Conservation (phyloP, 257 asterid genomes). For the Solanum appendiculatum region DNA sequence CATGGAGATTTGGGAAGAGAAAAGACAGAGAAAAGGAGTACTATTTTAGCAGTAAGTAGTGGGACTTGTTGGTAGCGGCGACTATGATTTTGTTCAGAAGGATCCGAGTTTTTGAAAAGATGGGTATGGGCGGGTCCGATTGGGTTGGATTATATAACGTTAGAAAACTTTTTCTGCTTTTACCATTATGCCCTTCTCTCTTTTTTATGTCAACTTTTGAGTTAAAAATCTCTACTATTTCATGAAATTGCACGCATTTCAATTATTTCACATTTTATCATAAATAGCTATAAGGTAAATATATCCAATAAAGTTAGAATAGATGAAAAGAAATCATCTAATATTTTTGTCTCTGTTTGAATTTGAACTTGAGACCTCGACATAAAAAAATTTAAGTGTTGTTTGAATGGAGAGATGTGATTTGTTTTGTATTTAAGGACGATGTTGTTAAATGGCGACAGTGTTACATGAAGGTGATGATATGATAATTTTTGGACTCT, state of each 20-base stretch:
- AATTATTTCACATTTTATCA: neutral
- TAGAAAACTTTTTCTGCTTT: conserved; percentile 1
- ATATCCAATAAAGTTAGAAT: rapidly evolving
- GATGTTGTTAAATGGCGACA: neutral
- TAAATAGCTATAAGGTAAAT: neutral
- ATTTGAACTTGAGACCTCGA: neutral
- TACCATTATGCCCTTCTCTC: conserved; percentile 18
- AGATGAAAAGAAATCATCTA: rapidly evolving
- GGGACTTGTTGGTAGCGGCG: neutral
- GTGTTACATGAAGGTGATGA: neutral
- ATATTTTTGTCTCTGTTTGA: rapidly evolving
- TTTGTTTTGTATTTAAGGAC: neutral
- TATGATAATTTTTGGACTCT: neutral
- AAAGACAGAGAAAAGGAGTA: conserved; percentile 11
- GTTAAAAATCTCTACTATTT: neutral
- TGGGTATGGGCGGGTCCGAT: conserved; percentile 30
- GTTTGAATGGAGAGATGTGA: neutral
- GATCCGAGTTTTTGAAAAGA: conserved; percentile 50
- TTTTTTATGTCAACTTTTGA: neutral
- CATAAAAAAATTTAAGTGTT: neutral
- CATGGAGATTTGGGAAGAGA: conserved; percentile 28
- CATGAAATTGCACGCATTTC: too few species aligned
- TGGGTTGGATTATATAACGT: conserved; percentile 12
- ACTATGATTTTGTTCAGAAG: conserved; percentile 12
- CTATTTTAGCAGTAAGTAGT: neutral